These are phyloP conservation scores for Otatea glauca DNA, from an alignment of 176 grass and related monocot genomes.

Conservation along the genomic window DNA sequence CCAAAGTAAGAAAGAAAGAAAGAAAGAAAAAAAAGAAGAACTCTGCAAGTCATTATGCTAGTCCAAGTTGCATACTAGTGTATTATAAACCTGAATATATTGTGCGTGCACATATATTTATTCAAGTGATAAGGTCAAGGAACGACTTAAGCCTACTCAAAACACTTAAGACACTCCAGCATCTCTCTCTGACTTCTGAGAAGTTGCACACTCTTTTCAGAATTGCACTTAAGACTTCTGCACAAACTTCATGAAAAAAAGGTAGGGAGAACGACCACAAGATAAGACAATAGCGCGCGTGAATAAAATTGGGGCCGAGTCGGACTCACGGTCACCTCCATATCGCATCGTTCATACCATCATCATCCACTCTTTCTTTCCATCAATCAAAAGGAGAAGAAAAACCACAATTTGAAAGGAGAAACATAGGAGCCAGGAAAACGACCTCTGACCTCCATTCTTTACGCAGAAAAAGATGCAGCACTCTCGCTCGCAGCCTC, in stretches of 20 bases:
- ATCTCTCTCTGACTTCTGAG: not conserved
- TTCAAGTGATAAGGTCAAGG: not conserved
- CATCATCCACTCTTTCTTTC: slow-evolving; percentile 25
- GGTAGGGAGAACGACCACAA: not conserved
- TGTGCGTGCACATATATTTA: not conserved
- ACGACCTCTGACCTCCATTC: slow-evolving; percentile 36
- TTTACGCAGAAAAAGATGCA: slow-evolving; percentile 32
- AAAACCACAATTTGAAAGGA: not conserved
- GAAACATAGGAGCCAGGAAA: slow-evolving; percentile 23
- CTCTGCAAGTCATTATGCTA: not conserved
- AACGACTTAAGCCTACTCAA: not conserved
- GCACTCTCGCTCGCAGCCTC: not conserved
- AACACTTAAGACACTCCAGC: not conserved
- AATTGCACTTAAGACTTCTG: not conserved
- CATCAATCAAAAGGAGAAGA: slow-evolving; percentile 37
- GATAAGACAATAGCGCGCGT: not conserved
- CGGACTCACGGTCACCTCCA: slow-evolving; percentile 10
- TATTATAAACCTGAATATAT: not conserved
- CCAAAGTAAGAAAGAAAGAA: not conserved
- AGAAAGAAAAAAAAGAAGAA: not conserved
- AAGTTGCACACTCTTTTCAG: not conserved
- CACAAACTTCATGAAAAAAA: not conserved
- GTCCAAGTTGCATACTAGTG: not conserved
- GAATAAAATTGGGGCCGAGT: not conserved
- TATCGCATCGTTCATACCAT: slow-evolving; percentile 6